Base-by-base conservation (phyloP, 371 early-diverging fungal species). In the Nosema muscidifuracis region DNA sequence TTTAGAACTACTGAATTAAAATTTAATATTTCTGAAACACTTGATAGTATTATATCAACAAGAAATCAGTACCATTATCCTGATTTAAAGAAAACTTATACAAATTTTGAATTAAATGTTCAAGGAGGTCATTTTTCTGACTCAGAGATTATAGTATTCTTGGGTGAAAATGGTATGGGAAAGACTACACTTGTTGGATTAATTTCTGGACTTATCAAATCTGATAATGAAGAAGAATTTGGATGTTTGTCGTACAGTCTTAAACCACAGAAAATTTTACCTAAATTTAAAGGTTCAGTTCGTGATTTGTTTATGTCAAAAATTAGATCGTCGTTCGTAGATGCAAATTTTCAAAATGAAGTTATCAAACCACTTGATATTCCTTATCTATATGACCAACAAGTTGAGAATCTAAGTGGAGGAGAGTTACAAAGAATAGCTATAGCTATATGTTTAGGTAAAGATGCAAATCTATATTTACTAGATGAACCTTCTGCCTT, bases 341-440 rank as follows among this genome's bases (percentile, higher is more conserved):
- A 94, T 81, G 89, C 92, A 77, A 91, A 92, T 81, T 97, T 97
- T 89, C 88, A 91, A 80, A 91, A 92, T 31, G 95, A 97, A 78
- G 96, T 98, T 42, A 87, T 93, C 68, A 95, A 94, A 86, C 97
- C 97, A 2, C 84, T 98, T 75, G 85, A 87, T 68, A 91, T 97
- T 74, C 95, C 94, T 50, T 86, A 86, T 79, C 88, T 96, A 65
- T 87, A 96, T 61, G 97, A 98, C 83, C 90, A 92, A 80, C 87
- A 88, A 75, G 92, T 87, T 22, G 71, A 83, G 80, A 89, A 88
- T 73, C 86, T 98, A 80, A 95, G 96, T 74, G 97, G 97, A 85
- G 97, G 97, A 88, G 97, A 98, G 86, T 86, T 96, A 87, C 99
- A 98, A 86, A 93, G 97, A 86, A 93, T 98, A 50, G 96, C 97